Base-by-base conservation (phyloP, 73 alveolate genomes). In the Stentor roeselii region DNA sequence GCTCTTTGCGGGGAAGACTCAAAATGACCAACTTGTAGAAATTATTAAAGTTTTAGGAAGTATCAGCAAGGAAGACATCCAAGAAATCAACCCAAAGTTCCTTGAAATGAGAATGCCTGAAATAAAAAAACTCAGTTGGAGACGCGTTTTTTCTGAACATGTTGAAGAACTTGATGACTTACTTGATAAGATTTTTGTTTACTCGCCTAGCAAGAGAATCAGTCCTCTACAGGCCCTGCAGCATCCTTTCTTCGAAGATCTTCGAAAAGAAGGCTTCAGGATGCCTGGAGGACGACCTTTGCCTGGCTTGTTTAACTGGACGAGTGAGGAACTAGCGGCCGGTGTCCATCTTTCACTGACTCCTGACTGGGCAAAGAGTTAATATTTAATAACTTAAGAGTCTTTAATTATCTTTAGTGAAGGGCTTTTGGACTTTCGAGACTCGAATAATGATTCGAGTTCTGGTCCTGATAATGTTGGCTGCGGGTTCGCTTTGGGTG, bases 21-120 rank as follows among this genome's bases (percentile, higher is more conserved):
- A 88, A n/a, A 87, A 82, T 35, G 98, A 93, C 42, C 90, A 93
- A 60, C 75, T 93, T 75, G 91, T 89, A 2, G 96, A 89, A 75
- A 89, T 93, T 67, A 93, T 93, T 14, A 89, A 90, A 78, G 75
- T 93, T 15, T 84, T 93, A 21, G 98, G 98, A n/a, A 92, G 95
- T 3, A 96, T 96, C 31, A 86, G 94, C 3, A 42, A 42, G 34
- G 90, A 87, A 11, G 83, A 90, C 39, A 75, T 88, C 60, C 42
- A 60, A 11, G 78, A 75, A 34, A 42, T 88, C 87, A 82, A 82
- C 39, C 74, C 88, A 11, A 38, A 50, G 34, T 61, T 82, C n/a
- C 59, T 82, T 39, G 88, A 82, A 39, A 41, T 82, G 3, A 82
- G 74, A 36, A 82, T 82, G 88, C 88, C 88, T 31, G 88, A 82